A percentile compares a stretch with the other conserved stretches of the same genome.
Evolutionary conservation across 2,329 filamentous ascomycete genomes (phyloP).

Genomic region (Ophiocordyceps camponoti-rufipedis): DNA sequence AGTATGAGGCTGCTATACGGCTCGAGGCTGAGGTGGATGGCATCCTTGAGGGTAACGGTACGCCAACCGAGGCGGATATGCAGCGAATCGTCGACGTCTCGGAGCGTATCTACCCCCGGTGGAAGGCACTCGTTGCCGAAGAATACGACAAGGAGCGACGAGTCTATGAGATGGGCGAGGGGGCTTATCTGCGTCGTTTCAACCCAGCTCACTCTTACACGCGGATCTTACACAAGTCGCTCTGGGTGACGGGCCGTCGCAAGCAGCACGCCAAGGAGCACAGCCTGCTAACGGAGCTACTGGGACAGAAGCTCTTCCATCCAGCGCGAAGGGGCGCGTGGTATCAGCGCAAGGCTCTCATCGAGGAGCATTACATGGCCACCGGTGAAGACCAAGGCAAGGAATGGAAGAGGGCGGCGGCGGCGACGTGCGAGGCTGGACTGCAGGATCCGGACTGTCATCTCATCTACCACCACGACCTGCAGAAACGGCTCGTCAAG

Average conservation of each 20-base stretch:
- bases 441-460: conserved; percentile 82
- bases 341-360: conserved; percentile 86
- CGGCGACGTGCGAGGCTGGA: conserved; percentile 67
- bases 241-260: conserved; percentile 59
- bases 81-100: conserved; percentile 54
- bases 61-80: conserved; percentile 45
- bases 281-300: conserved; percentile 51
- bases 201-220: conserved; percentile 90
- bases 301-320: conserved; percentile 71
- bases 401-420: conserved; percentile 61
- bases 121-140: conserved; percentile 53
- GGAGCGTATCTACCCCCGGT: conserved; percentile 60
- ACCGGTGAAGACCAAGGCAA: conserved; percentile 35
- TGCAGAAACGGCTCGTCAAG: conserved; percentile 87
- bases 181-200: conserved; percentile 74
- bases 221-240: conserved; percentile 76
- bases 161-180: conserved; percentile 67
- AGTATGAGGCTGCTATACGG: conserved; percentile 76
- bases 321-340: conserved; percentile 68
- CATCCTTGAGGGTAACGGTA: conserved; percentile 63
- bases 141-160: conserved; percentile 62
- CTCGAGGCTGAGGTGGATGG: conserved; percentile 68
- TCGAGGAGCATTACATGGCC: conserved; percentile 93
- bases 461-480: conserved; percentile 79
- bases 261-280: conserved; percentile 71